phyloP scores from a whole-genome alignment of 1,284 basidiomycete genomes.

The Irpex lacteus region DNA sequence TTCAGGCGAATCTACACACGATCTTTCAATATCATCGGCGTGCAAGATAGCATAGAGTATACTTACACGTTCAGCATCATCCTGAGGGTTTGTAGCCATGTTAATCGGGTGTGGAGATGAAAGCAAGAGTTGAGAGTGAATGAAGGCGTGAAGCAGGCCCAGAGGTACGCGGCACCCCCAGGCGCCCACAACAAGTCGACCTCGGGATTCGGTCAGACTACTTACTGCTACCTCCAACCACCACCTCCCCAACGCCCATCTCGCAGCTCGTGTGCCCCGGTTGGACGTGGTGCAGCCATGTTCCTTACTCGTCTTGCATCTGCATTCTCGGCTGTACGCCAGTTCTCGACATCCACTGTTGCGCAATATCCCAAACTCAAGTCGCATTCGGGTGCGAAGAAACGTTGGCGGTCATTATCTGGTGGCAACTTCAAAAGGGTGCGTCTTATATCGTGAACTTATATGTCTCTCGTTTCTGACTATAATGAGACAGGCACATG shows the following conservation, averaged over 20 bases:
- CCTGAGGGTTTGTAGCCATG: constrained; percentile 57
- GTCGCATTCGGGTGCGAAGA: constrained; percentile 78
- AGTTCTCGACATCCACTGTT: constrained; percentile 32
- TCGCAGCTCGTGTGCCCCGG: background rate
- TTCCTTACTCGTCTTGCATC: background rate
- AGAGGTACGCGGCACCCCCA: background rate
- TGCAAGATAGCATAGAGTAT: background rate
- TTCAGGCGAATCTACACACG: constrained; percentile 78
- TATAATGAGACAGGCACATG: constrained; percentile 48
- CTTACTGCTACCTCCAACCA: background rate
- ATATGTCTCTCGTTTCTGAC: background rate
- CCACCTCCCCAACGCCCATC: background rate
- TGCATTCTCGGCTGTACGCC: constrained; percentile 25
- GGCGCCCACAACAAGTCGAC: background rate
- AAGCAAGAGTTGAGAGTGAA: background rate
- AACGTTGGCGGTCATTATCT: constrained; percentile 70
- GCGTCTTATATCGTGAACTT: constrained; percentile 24
- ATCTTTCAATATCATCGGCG: constrained; percentile 3
- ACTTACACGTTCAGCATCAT: constrained; percentile 75
- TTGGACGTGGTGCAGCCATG: background rate
- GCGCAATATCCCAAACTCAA: constrained; percentile 58
- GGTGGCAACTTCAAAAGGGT: constrained; percentile 79
- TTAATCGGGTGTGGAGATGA: constrained; percentile 11
- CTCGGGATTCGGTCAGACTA: background rate
- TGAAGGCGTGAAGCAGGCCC: background rate